Percentiles rank a stretch among this genome's conserved stretches.
These are phyloP conservation scores for Uronychia binucleata DNA, from an alignment of 73 alveolate genomes.

Conservation along the genomic window DNA sequence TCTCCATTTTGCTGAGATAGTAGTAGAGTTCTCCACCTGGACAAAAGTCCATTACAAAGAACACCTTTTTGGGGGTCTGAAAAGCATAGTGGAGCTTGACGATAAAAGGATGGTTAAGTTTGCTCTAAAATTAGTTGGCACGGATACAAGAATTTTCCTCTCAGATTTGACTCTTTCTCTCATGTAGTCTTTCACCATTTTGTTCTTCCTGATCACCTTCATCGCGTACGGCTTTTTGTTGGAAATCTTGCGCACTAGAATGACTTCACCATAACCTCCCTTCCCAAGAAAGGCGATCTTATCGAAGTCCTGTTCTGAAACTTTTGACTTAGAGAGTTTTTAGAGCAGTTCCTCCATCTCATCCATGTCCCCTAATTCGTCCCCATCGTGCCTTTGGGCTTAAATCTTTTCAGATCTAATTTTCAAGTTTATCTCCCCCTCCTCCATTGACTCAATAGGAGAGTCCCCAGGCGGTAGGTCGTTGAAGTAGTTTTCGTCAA, in stretches of 20 bases:
- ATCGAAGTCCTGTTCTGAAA: neutral
- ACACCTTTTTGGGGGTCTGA: constrained; percentile 50
- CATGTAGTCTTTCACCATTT: constrained; percentile 23
- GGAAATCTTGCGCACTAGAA: constrained; percentile 12
- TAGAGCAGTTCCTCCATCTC: neutral
- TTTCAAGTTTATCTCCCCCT: too few species aligned
- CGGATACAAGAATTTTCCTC: constrained; percentile 34
- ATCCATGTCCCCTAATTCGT: too few species aligned
- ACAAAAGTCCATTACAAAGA: constrained; percentile 63
- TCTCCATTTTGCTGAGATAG: constrained; percentile 37
- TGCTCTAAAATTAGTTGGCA: neutral
- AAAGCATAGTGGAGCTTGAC: constrained; percentile 55
- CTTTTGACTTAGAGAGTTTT: neutral
- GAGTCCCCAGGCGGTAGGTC: too few species aligned
- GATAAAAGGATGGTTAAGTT: constrained; percentile 61
- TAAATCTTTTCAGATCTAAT: too few species aligned
- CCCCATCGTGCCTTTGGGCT: too few species aligned
- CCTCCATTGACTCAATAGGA: too few species aligned
- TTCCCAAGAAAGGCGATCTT: constrained; percentile 8
- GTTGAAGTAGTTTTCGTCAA: too few species aligned
- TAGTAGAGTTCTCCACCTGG: neutral
- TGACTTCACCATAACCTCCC: constrained; percentile 51
- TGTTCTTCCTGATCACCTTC: constrained; percentile 38
- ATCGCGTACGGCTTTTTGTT: constrained; percentile 24
- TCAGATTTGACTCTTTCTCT: constrained; percentile 48